phyloP scores from a whole-genome alignment of 345 rosid genomes.

The Conringia planisiliqua region DNA sequence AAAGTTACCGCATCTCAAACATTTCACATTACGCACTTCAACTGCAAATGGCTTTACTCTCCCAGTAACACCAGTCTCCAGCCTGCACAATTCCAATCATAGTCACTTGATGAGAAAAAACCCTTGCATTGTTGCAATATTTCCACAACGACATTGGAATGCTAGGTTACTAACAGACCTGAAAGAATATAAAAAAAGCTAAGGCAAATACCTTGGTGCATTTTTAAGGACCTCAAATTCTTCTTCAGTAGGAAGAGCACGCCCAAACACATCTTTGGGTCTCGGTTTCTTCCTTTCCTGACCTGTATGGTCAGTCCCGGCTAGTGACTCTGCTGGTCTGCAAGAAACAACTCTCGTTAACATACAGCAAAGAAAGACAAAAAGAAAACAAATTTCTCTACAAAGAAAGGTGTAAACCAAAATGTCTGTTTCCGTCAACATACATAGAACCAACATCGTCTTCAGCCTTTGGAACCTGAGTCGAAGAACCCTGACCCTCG shows the following conservation, averaged over 20 bases:
- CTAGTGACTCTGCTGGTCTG: slow-evolving; percentile 38
- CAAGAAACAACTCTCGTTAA: not conserved
- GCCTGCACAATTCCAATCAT: slow-evolving; percentile 42
- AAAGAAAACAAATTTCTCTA: not conserved
- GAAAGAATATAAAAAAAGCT: not conserved
- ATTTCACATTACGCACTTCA: slow-evolving; percentile 88
- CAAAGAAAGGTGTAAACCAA: not conserved
- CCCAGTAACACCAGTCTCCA: slow-evolving; percentile 83
- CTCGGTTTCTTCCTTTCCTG: slow-evolving; percentile 73
- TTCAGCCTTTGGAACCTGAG: slow-evolving; percentile 28
- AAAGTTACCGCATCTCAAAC: slow-evolving; percentile 81
- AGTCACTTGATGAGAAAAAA: not conserved
- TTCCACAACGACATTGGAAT: not conserved
- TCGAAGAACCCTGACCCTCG: slow-evolving; percentile 32
- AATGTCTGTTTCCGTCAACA: not conserved
- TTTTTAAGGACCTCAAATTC: slow-evolving; percentile 79
- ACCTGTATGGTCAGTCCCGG: slow-evolving; percentile 25
- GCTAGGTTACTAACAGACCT: not conserved
- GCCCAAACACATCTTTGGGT: slow-evolving; percentile 97
- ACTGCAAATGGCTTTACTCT: slow-evolving; percentile 89
- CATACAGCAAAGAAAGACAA: not conserved
- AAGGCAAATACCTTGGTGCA: slow-evolving; percentile 69
- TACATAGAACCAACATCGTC: slow-evolving; percentile 45
- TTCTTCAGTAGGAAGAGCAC: slow-evolving; percentile 91
- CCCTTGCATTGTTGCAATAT: not conserved